Conservation (phyloP, 257 asterid species). For the Solanum okadae region DNA sequence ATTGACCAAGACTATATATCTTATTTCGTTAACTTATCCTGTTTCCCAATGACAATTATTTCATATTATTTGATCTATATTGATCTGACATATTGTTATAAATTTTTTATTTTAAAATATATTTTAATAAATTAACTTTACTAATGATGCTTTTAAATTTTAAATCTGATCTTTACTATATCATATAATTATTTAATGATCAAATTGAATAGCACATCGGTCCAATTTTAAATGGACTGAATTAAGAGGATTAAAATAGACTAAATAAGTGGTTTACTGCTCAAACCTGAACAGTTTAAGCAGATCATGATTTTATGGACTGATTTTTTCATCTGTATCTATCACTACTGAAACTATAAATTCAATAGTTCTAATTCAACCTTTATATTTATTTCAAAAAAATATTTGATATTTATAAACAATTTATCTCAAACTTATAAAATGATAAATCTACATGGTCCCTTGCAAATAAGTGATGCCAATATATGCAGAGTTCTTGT, state of each 20-base stretch:
- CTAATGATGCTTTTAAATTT: too few species aligned
- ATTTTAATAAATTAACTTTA: too few species aligned
- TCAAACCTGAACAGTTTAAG: too few species aligned
- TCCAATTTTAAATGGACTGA: neutral
- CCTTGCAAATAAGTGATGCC: neutral
- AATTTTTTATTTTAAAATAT: fast-evolving
- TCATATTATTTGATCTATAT: too few species aligned
- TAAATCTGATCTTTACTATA: too few species aligned
- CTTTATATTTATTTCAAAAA: neutral
- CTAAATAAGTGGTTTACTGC: too few species aligned
- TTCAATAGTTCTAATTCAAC: neutral
- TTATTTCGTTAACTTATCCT: neutral
- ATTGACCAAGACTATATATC: neutral
- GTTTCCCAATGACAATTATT: neutral
- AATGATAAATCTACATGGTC: neutral
- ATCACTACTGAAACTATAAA: neutral
- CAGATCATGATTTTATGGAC: too few species aligned
- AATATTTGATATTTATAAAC: neutral
- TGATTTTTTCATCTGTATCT: too few species aligned
- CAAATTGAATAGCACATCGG: neutral
- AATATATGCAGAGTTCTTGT: neutral
- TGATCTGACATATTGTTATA: too few species aligned
- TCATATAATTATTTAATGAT: too few species aligned
- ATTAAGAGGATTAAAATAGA: neutral
- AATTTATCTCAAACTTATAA: neutral